Base-by-base conservation (phyloP, 2,329 filamentous ascomycete species). In the Paraphoma sp. region DNA sequence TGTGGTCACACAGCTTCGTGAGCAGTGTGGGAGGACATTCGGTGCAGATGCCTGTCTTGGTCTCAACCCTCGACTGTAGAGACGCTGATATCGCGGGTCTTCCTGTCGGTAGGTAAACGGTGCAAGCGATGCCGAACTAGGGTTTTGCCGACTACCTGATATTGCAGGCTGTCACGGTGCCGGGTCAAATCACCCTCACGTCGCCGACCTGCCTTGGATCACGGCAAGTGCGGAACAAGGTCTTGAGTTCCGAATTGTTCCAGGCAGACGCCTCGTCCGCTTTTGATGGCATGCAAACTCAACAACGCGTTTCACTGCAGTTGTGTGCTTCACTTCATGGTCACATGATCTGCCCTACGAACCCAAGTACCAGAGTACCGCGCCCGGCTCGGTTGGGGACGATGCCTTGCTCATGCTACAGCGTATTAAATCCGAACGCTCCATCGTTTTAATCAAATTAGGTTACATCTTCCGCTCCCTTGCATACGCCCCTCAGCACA, bases 401-500 rank as follows among this genome's bases (percentile, higher is more conserved):
- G 61, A 51, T 55, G 28, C 18, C 57, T 51, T 54, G 60, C 63
- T 57, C 65, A 69, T 61, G 57, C 56, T 60, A 53, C 57, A 59
- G 57, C 63, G 55, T 66, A 68, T 68, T 58, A 65, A 44, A 62
- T 57, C 62, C 48, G 28, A 53, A 60, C 69, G 62, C 58, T 66
- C 59, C 59, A 67, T 68, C 60, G 51, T 54, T 57, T 65, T 68
- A 64, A 65, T 69, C 66, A 68, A 66, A 64, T 63, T 56, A 60
- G 65, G 69, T 71, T 72, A 70, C 69, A 68, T 67, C 61, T 70
- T 66, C 66, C 64, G 63, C 23, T 61, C 31, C 60, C 64, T 43
- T 68, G 62, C 63, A 66, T 61, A 36, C 43, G 33, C 60, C 65
- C 59, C 59, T 60, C 54, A 56, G 51, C 23, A 18, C 43, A 18